A percentile compares a stretch with the other conserved stretches of the same genome.
Conservation (phyloP, 768 basidiomycete species). For the Mycena metata region DNA sequence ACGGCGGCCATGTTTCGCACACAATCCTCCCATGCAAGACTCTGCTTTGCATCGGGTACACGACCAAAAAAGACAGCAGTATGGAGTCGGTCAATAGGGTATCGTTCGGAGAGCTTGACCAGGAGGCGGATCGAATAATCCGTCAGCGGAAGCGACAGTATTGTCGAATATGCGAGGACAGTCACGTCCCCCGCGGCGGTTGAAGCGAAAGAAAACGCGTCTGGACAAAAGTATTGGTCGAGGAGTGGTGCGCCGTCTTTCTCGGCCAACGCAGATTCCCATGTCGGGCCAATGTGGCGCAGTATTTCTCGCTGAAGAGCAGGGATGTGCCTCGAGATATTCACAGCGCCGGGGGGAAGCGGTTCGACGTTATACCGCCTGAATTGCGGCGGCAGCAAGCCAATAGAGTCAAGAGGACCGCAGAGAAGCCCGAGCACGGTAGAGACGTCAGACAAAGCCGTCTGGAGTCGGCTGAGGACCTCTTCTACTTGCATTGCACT, state of each 20-base stretch:
- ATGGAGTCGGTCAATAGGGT: slow-evolving; percentile 79
- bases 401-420: slow-evolving; percentile 68
- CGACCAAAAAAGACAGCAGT: slow-evolving; percentile 56
- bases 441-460: slow-evolving; percentile 61
- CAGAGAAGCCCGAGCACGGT: slow-evolving; percentile 69
- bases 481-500: slow-evolving; percentile 48
- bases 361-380: slow-evolving; percentile 57
- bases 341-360: slow-evolving; percentile 48
- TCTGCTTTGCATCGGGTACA: slow-evolving; percentile 45
- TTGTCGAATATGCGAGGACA: slow-evolving; percentile 72
- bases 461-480: slow-evolving; percentile 59
- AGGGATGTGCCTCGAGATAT: slow-evolving; percentile 59
- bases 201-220: slow-evolving; percentile 65
- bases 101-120: slow-evolving; percentile 66
- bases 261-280: slow-evolving; percentile 70
- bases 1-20: slow-evolving; percentile 74
- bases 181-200: slow-evolving; percentile 66
- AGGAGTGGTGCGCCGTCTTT: slow-evolving; percentile 60
- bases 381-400: slow-evolving; percentile 73
- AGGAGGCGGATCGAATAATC: slow-evolving; percentile 67
- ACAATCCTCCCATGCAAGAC: slow-evolving; percentile 80
- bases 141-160: slow-evolving; percentile 65
- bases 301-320: slow-evolving; percentile 76
- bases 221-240: slow-evolving; percentile 83
- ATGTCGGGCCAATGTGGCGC: slow-evolving; percentile 75